Conservation (phyloP, 1,284 basidiomycete species). For the Leccinum brunneo-olivaceum region DNA sequence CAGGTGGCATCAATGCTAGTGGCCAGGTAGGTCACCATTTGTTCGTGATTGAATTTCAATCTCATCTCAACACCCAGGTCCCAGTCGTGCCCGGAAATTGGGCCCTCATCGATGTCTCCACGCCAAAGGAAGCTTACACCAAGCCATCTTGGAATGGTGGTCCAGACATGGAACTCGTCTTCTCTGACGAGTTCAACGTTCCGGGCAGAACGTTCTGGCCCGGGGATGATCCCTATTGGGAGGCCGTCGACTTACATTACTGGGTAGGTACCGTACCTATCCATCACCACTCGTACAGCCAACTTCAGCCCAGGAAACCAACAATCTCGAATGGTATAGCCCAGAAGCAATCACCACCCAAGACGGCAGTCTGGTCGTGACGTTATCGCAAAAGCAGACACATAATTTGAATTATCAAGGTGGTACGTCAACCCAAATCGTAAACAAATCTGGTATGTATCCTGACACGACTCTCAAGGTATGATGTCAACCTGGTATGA, state of each 20-base stretch:
- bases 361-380: conserved; percentile 62
- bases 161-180: conserved; percentile 50
- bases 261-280: conserved; percentile 37
- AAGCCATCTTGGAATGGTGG: conserved; percentile 46
- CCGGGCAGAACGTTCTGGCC: conserved; percentile 69
- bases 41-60: conserved; percentile 26
- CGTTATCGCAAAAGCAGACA: conserved; percentile 44
- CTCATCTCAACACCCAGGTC: conserved; percentile 30
- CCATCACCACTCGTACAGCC: conserved; percentile 36
- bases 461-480: conserved; percentile 26
- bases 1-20: conserved; percentile 70
- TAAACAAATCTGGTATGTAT: not conserved
- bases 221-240: conserved; percentile 70
- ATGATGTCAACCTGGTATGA: conserved; percentile 33
- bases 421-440: conserved; percentile 29
- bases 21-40: conserved; percentile 45
- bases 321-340: conserved; percentile 64
- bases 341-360: conserved; percentile 61
- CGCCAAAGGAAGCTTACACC: conserved; percentile 48
- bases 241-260: conserved; percentile 56
- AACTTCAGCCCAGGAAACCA: conserved; percentile 34
- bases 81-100: conserved; percentile 48
- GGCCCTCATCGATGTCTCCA: conserved; percentile 61
- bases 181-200: conserved; percentile 76
- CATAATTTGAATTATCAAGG: conserved; percentile 60